Conservation (phyloP, 106 monocot genomes). For the Chionographis japonica region DNA sequence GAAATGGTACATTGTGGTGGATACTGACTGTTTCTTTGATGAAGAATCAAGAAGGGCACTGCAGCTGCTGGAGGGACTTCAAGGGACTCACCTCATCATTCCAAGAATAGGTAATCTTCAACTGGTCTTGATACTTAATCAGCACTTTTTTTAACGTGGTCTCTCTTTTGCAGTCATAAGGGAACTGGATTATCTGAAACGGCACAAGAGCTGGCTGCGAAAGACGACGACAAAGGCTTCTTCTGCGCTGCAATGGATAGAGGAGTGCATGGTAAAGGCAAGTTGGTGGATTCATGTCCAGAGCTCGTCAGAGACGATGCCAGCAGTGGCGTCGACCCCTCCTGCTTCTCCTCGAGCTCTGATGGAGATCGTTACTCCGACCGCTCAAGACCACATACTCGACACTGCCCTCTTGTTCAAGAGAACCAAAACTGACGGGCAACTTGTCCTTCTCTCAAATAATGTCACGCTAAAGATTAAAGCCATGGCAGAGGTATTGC, state of each 20-base stretch:
- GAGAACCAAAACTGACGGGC: conserved; percentile 37
- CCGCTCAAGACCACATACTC: conserved; percentile 82
- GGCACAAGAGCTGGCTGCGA: conserved; percentile 7
- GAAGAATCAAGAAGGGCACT: conserved; percentile 37
- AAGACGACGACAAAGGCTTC: neutral
- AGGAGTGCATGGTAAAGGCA: neutral
- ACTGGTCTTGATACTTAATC: too few relatives aligned
- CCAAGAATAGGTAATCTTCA: conserved; percentile 32
- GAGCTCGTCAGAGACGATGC: neutral
- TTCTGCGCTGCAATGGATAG: neutral
- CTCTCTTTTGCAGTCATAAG: conserved; percentile 1
- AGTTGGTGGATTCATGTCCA: conserved; percentile 1
- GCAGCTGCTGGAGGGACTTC: conserved; percentile 44
- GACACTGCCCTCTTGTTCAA: conserved; percentile 69
- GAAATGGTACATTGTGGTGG: conserved; percentile 46
- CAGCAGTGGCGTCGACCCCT: conserved; percentile 48
- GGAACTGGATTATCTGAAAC: conserved; percentile 16
- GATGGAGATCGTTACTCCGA: conserved; percentile 75
- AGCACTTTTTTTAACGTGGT: neutral
- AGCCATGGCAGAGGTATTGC: conserved; percentile 90
- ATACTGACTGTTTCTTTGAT: conserved; percentile 33
- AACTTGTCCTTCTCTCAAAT: conserved; percentile 57
- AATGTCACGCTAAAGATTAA: conserved; percentile 78
- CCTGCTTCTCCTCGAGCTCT: conserved; percentile 37
- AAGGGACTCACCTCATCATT: conserved; percentile 34